These are phyloP conservation scores for Dalbergia cultrata DNA, from an alignment of 306 rosid genomes.

Conservation along the genomic window DNA sequence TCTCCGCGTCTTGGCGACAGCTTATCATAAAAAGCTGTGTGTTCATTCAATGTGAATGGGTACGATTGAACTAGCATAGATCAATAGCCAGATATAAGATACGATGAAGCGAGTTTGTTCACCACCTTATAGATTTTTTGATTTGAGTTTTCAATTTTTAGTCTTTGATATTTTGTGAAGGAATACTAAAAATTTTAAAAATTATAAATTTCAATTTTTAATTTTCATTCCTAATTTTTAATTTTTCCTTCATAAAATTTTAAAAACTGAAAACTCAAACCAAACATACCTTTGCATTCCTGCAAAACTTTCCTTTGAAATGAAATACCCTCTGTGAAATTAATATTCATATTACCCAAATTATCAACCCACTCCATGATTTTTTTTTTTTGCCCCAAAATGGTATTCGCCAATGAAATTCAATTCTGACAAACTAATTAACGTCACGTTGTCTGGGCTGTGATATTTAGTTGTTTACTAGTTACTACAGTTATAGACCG, in stretches of 20 bases:
- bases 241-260: no score
- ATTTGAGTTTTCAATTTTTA: no score
- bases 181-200: no score
- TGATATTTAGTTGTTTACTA: neutral
- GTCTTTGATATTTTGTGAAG: no score
- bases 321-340: neutral
- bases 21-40: neutral
- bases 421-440: neutral
- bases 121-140: neutral
- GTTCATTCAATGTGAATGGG: neutral
- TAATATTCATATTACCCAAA: neutral
- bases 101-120: neutral
- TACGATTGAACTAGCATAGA: neutral
- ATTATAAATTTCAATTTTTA: no score
- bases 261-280: no score
- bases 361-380: neutral
- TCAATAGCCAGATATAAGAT: no score
- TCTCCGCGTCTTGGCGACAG: slow-evolving; percentile 6
- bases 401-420: neutral
- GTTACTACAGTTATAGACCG: neutral
- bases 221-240: no score
- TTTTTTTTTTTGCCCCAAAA: neutral
- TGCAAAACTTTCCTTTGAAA: neutral
- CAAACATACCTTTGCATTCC: no score
- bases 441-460: neutral